Evolutionary conservation across 2,329 filamentous ascomycete species (phyloP), one percentile per base, ranked within the genome.

Genomic region (Alternaria novae-zelandiae): DNA sequence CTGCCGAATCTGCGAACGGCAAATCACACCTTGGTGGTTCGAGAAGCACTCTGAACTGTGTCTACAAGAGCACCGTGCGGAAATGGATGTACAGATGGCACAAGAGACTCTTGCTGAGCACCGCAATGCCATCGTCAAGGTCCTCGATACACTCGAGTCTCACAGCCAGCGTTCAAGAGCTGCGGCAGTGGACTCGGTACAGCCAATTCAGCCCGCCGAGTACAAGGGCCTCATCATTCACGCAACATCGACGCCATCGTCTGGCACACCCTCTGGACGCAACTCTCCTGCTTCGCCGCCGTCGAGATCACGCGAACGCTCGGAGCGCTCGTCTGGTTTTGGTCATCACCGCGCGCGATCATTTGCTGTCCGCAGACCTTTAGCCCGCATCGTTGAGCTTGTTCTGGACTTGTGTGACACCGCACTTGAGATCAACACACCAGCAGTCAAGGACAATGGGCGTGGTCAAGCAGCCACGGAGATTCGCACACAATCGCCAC

Each of bases 21-120:
- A 97, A 66, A 98, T 99, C 64, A 93, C 93, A 5, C 94, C 95
- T 0, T 99, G 96, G 96, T 99, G 96, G 96, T 99, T 99, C 72
- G 96, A 99, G 81, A 99, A 98, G 80, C 96, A 99, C 78, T 97
- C 95, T 2, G 96, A 99, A 74, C 84, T 98, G 20, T 99, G 96
- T 76, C 85, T 97, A 59, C 94, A 98, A 78, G 96, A 99, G 78
- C 96, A 99, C 77, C 90, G 92, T 55, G 95, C 96, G 0, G 96
- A 99, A 78, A 96, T 97, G 92, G 95, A 98, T 72, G 94, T 99
- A 5, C 95, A 99, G 78, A 91, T 98, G 85, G 89, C 94, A 6
- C 96, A 99, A 75, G 96, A 99, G 76, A 93, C 89, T 66, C 84
- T 99, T 53, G 91, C 90, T 7, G 96, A 99, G 75, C 96, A 99